Conservation (phyloP, 371 early-diverging fungal genomes). For the Actinomortierella wolfii region DNA sequence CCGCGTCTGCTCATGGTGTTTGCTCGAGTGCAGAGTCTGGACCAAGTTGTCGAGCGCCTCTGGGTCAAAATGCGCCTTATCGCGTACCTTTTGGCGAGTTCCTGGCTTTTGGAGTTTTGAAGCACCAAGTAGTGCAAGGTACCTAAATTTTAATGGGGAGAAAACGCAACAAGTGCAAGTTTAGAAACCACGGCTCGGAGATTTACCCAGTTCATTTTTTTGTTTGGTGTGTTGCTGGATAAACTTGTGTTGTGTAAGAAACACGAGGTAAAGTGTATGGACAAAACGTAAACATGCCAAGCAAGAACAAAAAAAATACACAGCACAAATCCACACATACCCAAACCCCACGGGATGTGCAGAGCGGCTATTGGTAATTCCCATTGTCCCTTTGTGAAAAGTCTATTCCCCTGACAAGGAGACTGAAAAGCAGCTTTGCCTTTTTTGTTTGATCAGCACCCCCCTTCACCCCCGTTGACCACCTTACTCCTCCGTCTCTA, state of each 20-base stretch:
- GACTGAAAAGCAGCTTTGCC: too few relatives aligned
- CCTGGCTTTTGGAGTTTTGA: slow-evolving; percentile 46
- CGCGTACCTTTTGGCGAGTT: slow-evolving; percentile 41
- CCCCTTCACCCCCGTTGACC: too few relatives aligned
- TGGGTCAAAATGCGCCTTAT: slow-evolving; percentile 58
- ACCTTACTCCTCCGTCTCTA: too few relatives aligned
- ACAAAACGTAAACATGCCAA: too few relatives aligned
- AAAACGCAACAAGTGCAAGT: too few relatives aligned
- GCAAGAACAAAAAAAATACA: too few relatives aligned
- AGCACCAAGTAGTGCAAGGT: slow-evolving; percentile 44
- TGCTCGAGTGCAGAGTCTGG: slow-evolving; percentile 61
- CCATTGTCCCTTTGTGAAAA: slow-evolving; percentile 47
- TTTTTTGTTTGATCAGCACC: too few relatives aligned
- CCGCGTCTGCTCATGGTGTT: slow-evolving; percentile 68
- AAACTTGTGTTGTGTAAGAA: background rate
- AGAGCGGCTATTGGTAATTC: slow-evolving; percentile 41
- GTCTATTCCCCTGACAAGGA: too few relatives aligned
- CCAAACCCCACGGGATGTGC: too few relatives aligned
- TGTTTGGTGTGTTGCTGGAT: too few relatives aligned
- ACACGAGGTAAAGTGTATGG: slow-evolving; percentile 7
- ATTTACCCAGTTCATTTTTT: too few relatives aligned
- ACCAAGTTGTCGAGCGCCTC: slow-evolving; percentile 61
- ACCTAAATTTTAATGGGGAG: slow-evolving; percentile 65
- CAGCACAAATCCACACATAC: slow-evolving; percentile 1
- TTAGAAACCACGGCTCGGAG: too few relatives aligned